Percentiles rank a stretch among this genome's conserved stretches.
phyloP scores from a whole-genome alignment of 495 filamentous ascomycete species.

The Hypoxylon perforatum region DNA sequence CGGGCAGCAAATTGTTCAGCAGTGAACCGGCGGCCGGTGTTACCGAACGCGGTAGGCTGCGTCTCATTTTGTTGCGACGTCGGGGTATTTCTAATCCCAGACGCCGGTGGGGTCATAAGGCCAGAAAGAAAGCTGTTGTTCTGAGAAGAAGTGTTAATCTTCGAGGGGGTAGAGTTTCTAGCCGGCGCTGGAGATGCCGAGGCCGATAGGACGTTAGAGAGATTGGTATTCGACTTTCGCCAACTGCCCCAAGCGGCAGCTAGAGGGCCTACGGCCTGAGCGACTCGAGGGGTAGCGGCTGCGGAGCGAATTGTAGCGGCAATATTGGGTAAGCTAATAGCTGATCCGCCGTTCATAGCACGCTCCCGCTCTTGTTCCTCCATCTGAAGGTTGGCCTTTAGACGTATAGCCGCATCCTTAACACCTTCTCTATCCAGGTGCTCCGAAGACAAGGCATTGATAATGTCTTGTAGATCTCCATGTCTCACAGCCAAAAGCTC shows the following conservation, averaged over 20 bases:
- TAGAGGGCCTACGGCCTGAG: slow-evolving; percentile 79
- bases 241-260: slow-evolving; percentile 77
- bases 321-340: slow-evolving; percentile 64
- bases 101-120: slow-evolving; percentile 83
- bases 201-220: slow-evolving; percentile 51
- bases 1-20: slow-evolving; percentile 60
- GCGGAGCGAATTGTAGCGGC: slow-evolving; percentile 63
- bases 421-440: slow-evolving; percentile 79
- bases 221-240: slow-evolving; percentile 80
- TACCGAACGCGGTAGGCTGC: slow-evolving; percentile 63
- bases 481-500: slow-evolving; percentile 91
- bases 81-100: slow-evolving; percentile 69
- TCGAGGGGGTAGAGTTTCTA: slow-evolving; percentile 71
- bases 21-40: slow-evolving; percentile 62
- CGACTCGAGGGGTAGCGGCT: slow-evolving; percentile 79
- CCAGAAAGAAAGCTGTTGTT: slow-evolving; percentile 68
- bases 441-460: slow-evolving; percentile 78
- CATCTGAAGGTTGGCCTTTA: slow-evolving; percentile 96
- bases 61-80: slow-evolving; percentile 40
- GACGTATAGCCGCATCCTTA: slow-evolving; percentile 88
- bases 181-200: slow-evolving; percentile 53
- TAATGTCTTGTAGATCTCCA: slow-evolving; percentile 92
- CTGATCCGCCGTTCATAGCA: slow-evolving; percentile 67
- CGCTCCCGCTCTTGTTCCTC: slow-evolving; percentile 90
- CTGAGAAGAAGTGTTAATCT: slow-evolving; percentile 59